Base-by-base conservation (phyloP, 345 rosid genomes). In the Hypericum perforatum region DNA sequence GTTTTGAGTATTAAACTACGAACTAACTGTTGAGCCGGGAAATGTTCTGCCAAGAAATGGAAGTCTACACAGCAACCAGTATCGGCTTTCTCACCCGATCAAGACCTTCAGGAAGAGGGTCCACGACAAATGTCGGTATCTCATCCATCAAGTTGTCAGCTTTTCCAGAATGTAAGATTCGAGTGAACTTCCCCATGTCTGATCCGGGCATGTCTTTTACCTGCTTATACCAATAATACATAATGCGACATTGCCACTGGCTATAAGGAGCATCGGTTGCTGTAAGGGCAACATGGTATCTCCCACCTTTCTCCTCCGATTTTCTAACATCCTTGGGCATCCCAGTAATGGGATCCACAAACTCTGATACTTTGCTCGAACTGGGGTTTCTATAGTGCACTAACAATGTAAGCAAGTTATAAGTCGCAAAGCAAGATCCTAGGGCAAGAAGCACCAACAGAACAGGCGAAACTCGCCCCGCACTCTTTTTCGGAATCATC, bases 191-290 rank as follows among this genome's bases (percentile, higher is more conserved):
- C 11, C 98, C 98, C 94, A 92, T 88, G 49, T 84, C 94, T 0
- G 97, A 92, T 41, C 87, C 85, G 16, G 86, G 95, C 75, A 67
- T 68, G 62, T 77, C 75, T 77, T 75, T 92, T 63, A 66, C 62
- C 79, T 76, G 79, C 61, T 77, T 85, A 65, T 92, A 92, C 97
- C 97, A 92, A 53, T 92, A 92, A 61, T 88, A 83, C 95, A 88
- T 85, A 0, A 92, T 82, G 58, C 95, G 95, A 73, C 95, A 83
- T 69, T 92, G 98, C 98, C 98, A 88, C 64, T 83, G 79, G 61
- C 82, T 88, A 67, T 92, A 92, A 51, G 76, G 69, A 39, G 94
- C 86, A 69, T 82, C 95, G 0, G 97, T 83, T 5, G 98, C 94
- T 7, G 98, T 92, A 49, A 92, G 70, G 45, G 97, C 98, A 39